These are phyloP conservation scores for Sphaerulina musiva DNA, from an alignment of 2,329 filamentous ascomycete genomes.

Conservation along the genomic window DNA sequence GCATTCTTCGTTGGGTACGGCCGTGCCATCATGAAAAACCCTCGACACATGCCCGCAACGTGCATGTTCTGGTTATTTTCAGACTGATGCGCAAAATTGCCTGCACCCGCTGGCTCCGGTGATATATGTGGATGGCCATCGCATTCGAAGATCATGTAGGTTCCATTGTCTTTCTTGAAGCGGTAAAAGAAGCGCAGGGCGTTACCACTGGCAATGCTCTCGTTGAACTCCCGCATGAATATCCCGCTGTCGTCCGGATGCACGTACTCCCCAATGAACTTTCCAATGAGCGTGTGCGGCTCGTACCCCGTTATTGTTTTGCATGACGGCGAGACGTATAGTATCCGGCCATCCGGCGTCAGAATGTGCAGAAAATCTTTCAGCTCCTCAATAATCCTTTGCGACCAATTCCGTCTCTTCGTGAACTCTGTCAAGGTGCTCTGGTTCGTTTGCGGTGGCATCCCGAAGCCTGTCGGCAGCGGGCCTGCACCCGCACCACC, in stretches of 20 bases:
- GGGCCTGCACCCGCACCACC: slow-evolving; percentile 47
- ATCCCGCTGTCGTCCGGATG: slow-evolving; percentile 79
- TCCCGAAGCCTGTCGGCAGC: slow-evolving; percentile 50
- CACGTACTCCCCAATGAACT: slow-evolving; percentile 72
- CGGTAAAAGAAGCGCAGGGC: slow-evolving; percentile 79
- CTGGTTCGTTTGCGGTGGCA: slow-evolving; percentile 38
- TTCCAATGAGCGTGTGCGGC: slow-evolving; percentile 62
- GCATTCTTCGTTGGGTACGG: slow-evolving; percentile 87
- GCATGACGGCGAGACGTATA: slow-evolving; percentile 78
- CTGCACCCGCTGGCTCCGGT: slow-evolving; percentile 50
- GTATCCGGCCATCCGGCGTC: slow-evolving; percentile 73
- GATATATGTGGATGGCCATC: slow-evolving; percentile 86
- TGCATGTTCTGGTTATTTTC: slow-evolving; percentile 33
- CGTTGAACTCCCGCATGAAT: slow-evolving; percentile 82
- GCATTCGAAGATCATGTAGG: slow-evolving; percentile 78
- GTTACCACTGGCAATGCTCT: slow-evolving; percentile 76
- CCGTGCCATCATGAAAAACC: slow-evolving; percentile 88
- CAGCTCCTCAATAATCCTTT: slow-evolving; percentile 81
- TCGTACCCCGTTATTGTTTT: slow-evolving; percentile 69
- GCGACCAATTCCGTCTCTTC: slow-evolving; percentile 71
- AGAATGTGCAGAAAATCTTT: slow-evolving; percentile 84
- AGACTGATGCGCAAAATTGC: slow-evolving; percentile 19
- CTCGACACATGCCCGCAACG: slow-evolving; percentile 65
- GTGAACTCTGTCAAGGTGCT: slow-evolving; percentile 61
- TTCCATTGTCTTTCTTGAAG: slow-evolving; percentile 66